Percentiles rank a stretch among this genome's conserved stretches.
Evolutionary conservation across 2,329 filamentous ascomycete genomes (phyloP).

Genomic region (Phyllosticta citrichinensis): DNA sequence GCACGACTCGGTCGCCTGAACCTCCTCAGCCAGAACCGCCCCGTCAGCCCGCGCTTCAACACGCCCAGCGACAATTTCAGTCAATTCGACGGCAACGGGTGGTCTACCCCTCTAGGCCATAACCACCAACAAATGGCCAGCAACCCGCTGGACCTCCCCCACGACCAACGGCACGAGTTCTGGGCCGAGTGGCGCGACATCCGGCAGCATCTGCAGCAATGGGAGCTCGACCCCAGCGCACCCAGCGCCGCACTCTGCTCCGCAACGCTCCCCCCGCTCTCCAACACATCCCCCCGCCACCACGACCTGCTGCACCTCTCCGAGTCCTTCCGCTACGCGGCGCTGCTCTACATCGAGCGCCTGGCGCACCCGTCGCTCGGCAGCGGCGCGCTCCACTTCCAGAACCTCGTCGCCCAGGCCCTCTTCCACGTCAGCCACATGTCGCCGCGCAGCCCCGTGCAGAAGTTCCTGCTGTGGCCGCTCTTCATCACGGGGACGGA

Average conservation of each 20-base stretch:
- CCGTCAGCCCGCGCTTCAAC: conserved; percentile 29
- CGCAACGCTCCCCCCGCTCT: conserved; percentile 17
- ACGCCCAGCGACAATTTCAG: conserved; percentile 41
- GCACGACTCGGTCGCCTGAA: conserved; percentile 77
- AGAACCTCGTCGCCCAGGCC: conserved; percentile 71
- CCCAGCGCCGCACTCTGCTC: conserved; percentile 13
- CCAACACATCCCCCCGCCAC: conserved; percentile 41
- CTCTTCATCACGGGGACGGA: conserved; percentile 85
- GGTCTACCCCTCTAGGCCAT: conserved; percentile 45
- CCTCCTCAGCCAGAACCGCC: conserved; percentile 61
- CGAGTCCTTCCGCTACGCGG: conserved; percentile 82
- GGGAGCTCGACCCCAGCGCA: conserved; percentile 59
- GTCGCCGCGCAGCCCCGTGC: conserved; percentile 57
- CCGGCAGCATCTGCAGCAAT: conserved; percentile 64
- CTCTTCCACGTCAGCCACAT: conserved; percentile 76
- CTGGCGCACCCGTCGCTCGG: conserved; percentile 67
- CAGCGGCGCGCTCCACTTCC: conserved; percentile 66
- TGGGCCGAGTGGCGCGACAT: conserved; percentile 82
- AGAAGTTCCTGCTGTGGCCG: conserved; percentile 91
- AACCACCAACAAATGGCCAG: conserved; percentile 20
- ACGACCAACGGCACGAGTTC: conserved; percentile 53
- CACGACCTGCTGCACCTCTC: conserved; percentile 72
- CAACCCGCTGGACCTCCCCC: conserved; percentile 36
- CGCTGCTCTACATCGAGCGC: conserved; percentile 80
- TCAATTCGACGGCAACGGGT: conserved; percentile 59